A percentile compares a stretch with the other conserved stretches of the same genome.
Conservation (phyloP, 352 stramenopile genomes). For the Pythium aristosporum region DNA sequence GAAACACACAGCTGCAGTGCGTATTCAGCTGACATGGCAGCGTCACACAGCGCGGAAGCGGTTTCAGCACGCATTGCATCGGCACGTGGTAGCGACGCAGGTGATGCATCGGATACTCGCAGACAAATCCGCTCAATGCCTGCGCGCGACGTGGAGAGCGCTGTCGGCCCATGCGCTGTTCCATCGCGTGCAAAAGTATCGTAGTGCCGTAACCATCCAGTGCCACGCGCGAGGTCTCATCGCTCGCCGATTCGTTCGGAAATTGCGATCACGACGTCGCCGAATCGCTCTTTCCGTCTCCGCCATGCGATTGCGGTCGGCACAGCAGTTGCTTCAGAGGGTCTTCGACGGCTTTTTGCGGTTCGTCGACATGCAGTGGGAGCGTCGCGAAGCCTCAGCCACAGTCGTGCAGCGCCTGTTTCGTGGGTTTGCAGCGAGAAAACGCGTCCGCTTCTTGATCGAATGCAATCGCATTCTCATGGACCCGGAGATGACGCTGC, state of each 20-base stretch:
- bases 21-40: conserved; percentile 46
- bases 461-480: conserved; percentile 44
- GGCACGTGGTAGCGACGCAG: conserved; percentile 44
- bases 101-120: conserved; percentile 51
- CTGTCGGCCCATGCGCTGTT: conserved; percentile 51
- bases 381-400: conserved; percentile 25
- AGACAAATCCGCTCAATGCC: conserved; percentile 30
- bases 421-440: conserved; percentile 41
- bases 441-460: conserved; percentile 33
- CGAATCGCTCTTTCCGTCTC: conserved; percentile 38
- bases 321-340: conserved; percentile 31
- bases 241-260: conserved; percentile 34
- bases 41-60: conserved; percentile 27
- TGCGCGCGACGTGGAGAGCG: conserved; percentile 38
- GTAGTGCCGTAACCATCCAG: conserved; percentile 50
- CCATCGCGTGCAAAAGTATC: conserved; percentile 43
- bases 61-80: conserved; percentile 35
- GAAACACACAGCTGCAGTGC: conserved; percentile 19
- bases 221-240: conserved; percentile 46
- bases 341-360: conserved; percentile 34
- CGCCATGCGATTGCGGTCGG: conserved; percentile 27
- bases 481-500: conserved; percentile 33
- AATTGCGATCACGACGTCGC: conserved; percentile 33
- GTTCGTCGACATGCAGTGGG: conserved; percentile 36
- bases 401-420: conserved; percentile 46